A percentile compares a stretch with the other conserved stretches of the same genome.
phyloP scores from a whole-genome alignment of 1,284 basidiomycete genomes.

The Fomitopsis betulina region DNA sequence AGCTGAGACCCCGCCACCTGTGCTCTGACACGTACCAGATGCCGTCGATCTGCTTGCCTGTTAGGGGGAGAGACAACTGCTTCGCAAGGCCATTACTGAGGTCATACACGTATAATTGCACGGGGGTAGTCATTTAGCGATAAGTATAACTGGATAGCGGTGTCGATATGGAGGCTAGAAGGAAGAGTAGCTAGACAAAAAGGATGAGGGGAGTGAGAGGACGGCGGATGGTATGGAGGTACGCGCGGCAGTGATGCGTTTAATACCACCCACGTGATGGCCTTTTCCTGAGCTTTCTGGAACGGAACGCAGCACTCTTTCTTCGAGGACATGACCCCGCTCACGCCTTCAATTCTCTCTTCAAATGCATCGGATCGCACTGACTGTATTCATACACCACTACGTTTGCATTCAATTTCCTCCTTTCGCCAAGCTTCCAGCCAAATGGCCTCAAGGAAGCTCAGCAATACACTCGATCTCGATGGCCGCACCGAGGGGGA shows the following conservation, averaged over 20 bases:
- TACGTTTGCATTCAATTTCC: background rate
- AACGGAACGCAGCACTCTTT: background rate
- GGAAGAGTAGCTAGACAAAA: background rate
- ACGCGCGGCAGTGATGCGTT: background rate
- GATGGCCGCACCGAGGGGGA: slow-evolving; percentile 57
- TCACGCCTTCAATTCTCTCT: no score
- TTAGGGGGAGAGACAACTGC: slow-evolving; percentile 71
- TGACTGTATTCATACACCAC: background rate
- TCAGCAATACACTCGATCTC: slow-evolving; percentile 67
- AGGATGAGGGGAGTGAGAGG: background rate
- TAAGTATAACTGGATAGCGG: background rate
- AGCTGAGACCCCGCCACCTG: no score
- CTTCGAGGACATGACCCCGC: background rate
- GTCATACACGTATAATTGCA: slow-evolving; percentile 82
- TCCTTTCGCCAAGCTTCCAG: background rate
- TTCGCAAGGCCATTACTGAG: slow-evolving; percentile 82
- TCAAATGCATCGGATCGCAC: no score
- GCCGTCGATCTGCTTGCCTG: slow-evolving; percentile 84
- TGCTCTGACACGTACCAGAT: slow-evolving; percentile 58
- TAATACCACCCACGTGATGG: background rate
- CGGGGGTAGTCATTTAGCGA: slow-evolving; percentile 21
- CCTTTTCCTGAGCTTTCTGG: slow-evolving; percentile 1
- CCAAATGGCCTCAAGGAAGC: slow-evolving; percentile 20
- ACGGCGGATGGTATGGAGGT: background rate
- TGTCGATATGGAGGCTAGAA: background rate